Conservation (phyloP, 2,329 filamentous ascomycete genomes). For the Pseudomassariella vexata region DNA sequence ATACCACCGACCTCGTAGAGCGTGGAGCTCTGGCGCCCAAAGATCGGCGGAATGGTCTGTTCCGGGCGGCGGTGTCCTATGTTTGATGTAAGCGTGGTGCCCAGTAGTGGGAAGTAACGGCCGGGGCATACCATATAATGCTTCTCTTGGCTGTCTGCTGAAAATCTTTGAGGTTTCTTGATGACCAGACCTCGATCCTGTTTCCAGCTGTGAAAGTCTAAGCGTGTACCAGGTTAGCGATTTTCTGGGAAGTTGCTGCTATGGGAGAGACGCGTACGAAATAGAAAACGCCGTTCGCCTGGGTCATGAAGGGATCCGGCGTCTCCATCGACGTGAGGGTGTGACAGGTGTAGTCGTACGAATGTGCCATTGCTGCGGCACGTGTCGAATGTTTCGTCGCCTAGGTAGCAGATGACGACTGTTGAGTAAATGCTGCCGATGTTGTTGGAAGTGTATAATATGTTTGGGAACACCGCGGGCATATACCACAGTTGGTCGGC, state of each 20-base stretch:
- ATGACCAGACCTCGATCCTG: conserved; percentile 25
- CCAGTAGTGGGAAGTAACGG: conserved; percentile 1
- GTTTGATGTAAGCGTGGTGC: conserved; percentile 1
- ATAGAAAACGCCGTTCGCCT: conserved; percentile 18
- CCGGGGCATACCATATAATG: conserved; percentile 25
- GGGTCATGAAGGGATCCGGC: conserved; percentile 23
- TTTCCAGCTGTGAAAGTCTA: conserved; percentile 26
- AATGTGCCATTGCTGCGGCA: neutral
- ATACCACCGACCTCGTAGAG: conserved; percentile 24
- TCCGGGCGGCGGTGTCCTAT: conserved; percentile 22
- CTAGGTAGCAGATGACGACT: too few species aligned
- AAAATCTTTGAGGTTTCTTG: conserved; percentile 19
- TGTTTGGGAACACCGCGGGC: too few species aligned
- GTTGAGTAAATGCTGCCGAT: too few species aligned
- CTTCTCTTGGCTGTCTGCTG: conserved; percentile 16
- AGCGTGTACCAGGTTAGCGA: neutral
- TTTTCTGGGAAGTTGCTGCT: neutral
- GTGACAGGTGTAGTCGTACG: conserved; percentile 22
- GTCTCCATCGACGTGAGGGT: conserved; percentile 23
- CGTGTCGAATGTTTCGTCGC: too few species aligned
- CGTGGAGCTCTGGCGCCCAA: conserved; percentile 27
- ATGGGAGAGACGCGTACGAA: conserved; percentile 14
- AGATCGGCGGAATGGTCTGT: conserved; percentile 23
- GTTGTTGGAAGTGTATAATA: too few species aligned
- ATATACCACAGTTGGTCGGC: too few species aligned